Conservation (phyloP, 257 asterid species). For the Plantago ovata region DNA sequence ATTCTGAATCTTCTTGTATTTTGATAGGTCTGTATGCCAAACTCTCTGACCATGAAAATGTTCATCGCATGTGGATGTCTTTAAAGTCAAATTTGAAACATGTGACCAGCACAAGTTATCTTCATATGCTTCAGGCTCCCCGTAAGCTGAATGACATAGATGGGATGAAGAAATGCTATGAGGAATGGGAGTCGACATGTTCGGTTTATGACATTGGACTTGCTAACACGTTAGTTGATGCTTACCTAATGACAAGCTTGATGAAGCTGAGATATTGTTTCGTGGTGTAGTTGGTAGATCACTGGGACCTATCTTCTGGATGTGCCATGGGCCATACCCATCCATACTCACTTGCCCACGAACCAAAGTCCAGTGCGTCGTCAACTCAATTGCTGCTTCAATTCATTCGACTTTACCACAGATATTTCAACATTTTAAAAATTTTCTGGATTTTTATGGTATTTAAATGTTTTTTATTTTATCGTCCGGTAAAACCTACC, state of each 20-base stretch:
- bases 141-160: conserved; percentile 44
- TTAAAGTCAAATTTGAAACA: conserved; percentile 40
- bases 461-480: no score
- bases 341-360: no score
- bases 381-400: no score
- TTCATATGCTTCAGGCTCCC: conserved; percentile 64
- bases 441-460: no score
- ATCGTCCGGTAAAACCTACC: no score
- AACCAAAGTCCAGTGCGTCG: no score
- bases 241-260: conserved; percentile 46
- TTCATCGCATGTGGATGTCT: conserved; percentile 61
- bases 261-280: conserved; percentile 50
- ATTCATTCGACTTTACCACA: no score
- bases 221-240: conserved; percentile 42
- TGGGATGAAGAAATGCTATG: conserved; percentile 57
- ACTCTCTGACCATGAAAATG: conserved; percentile 47
- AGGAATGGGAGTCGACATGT: conserved; percentile 69
- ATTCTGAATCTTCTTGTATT: conserved; percentile 57
- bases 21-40: conserved; percentile 62
- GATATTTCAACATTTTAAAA: no score
- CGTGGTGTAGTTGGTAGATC: conserved; percentile 34
- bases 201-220: conserved; percentile 46
- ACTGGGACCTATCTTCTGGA: conserved; percentile 53
- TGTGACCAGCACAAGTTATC: conserved; percentile 59
- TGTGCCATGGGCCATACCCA: no score